A percentile compares a stretch with the other conserved stretches of the same genome.
Evolutionary conservation across 2,329 filamentous ascomycete genomes (phyloP).

Genomic region (Claviceps sp.): DNA sequence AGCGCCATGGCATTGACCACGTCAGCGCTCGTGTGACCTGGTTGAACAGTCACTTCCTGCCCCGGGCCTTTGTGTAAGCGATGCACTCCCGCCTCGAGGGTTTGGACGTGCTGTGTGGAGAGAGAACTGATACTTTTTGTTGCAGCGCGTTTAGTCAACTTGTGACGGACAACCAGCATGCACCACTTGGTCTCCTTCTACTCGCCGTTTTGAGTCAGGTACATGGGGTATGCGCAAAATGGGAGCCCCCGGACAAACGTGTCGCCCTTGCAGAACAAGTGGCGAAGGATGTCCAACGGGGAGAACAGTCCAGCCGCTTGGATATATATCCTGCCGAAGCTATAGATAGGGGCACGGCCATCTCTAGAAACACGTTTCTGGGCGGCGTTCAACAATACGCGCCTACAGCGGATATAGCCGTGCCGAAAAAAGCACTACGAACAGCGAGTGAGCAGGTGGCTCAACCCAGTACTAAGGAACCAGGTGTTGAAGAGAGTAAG

Average conservation of each 20-base stretch:
- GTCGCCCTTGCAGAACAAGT: neutral
- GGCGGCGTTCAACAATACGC: neutral
- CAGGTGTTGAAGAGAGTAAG: constrained; percentile 11
- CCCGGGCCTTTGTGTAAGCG: constrained; percentile 23
- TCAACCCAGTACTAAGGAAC: neutral
- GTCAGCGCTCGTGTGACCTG: constrained; percentile 14
- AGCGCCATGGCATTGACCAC: constrained; percentile 2
- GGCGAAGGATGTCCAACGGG: neutral
- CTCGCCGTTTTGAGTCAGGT: constrained; percentile 50
- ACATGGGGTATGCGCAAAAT: constrained; percentile 27
- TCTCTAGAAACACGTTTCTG: constrained; percentile 15
- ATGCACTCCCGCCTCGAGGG: neutral
- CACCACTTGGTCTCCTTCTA: constrained; percentile 56
- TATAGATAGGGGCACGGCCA: constrained; percentile 15
- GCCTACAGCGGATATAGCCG: no score
- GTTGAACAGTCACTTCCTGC: constrained; percentile 18
- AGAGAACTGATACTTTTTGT: neutral
- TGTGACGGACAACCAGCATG: constrained; percentile 58
- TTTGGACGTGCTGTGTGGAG: no score
- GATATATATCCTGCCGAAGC: neutral
- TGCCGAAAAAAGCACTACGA: constrained; percentile 2
- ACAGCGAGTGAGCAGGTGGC: neutral
- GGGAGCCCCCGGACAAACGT: constrained; percentile 14
- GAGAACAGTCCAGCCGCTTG: neutral
- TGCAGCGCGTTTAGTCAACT: constrained; percentile 53